These are phyloP conservation scores for Dioszegia aurantiaca DNA, from an alignment of 768 basidiomycete genomes.

Conservation along the genomic window DNA sequence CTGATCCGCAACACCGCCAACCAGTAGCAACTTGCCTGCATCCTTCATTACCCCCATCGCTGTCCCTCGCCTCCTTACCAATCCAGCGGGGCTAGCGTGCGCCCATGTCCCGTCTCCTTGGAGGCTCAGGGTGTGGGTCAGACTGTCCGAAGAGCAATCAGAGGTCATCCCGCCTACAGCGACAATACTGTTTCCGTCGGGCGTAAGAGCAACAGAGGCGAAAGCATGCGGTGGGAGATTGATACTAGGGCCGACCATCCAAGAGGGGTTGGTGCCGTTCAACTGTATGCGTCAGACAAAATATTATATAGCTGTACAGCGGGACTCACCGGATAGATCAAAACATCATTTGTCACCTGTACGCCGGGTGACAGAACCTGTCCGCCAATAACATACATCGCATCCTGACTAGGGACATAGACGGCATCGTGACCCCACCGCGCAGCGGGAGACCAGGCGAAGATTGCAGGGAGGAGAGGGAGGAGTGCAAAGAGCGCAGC, in stretches of 20 bases:
- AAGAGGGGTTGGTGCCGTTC: slow-evolving; percentile 39
- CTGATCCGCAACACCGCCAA: slow-evolving; percentile 47
- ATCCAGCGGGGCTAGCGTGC: slow-evolving; percentile 21
- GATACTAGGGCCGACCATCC: slow-evolving; percentile 30
- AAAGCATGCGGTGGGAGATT: slow-evolving; percentile 49
- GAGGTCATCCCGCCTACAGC: slow-evolving; percentile 50
- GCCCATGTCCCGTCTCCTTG: slow-evolving; percentile 26
- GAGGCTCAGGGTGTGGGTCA: slow-evolving; percentile 40
- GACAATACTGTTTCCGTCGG: slow-evolving; percentile 29
- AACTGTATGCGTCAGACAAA: slow-evolving; percentile 24
- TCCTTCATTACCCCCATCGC: slow-evolving; percentile 35
- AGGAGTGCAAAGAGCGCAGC: slow-evolving; percentile 16
- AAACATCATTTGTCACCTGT: slow-evolving; percentile 50
- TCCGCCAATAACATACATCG: slow-evolving; percentile 50
- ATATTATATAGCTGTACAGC: too few relatives aligned
- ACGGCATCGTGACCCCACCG: slow-evolving; percentile 52
- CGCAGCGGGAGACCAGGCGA: slow-evolving; percentile 35
- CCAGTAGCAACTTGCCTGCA: slow-evolving; percentile 35
- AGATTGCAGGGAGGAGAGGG: slow-evolving; percentile 18
- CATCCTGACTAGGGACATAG: slow-evolving; percentile 39
- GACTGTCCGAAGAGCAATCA: slow-evolving; percentile 32
- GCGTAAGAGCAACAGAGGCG: slow-evolving; percentile 31
- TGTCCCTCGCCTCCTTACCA: slow-evolving; percentile 41
- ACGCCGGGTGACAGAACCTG: slow-evolving; percentile 30
- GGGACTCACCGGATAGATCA: slow-evolving; percentile 39